These are phyloP conservation scores for Pelargonium australe DNA, from an alignment of 441 rosid genomes.

Conservation along the genomic window DNA sequence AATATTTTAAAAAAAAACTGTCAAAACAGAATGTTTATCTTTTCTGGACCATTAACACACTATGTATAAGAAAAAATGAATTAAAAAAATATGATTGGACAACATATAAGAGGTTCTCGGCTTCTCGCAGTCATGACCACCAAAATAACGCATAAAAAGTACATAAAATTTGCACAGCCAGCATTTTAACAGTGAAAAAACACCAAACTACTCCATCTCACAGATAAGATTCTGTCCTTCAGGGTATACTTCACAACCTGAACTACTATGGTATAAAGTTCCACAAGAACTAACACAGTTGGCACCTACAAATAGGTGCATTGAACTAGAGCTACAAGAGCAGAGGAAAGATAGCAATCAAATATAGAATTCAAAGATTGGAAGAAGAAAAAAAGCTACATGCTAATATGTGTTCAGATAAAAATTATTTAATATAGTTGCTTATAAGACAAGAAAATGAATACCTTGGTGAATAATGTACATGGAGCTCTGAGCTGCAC, in stretches of 20 bases:
- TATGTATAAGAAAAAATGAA: not conserved
- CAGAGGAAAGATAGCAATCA: not conserved
- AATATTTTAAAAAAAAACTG: no score
- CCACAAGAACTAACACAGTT: not conserved
- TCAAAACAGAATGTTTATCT: no score
- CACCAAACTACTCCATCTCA: no score
- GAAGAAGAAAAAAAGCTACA: not conserved
- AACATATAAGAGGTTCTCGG: not conserved
- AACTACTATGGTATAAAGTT: not conserved
- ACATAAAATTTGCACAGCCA: not conserved
- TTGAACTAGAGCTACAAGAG: not conserved
- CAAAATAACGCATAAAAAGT: not conserved
- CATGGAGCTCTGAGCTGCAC: conserved; percentile 15
- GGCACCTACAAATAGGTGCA: not conserved
- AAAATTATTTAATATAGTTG: not conserved
- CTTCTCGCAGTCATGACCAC: not conserved
- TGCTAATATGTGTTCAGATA: conserved; percentile 2
- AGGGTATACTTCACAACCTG: not conserved
- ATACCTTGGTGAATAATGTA: conserved; percentile 32
- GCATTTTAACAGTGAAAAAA: not conserved
- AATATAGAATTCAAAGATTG: not conserved
- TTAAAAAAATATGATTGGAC: not conserved
- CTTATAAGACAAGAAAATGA: conserved; percentile 8
- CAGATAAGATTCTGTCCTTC: no score
- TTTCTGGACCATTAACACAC: not conserved